A percentile compares a stretch with the other conserved stretches of the same genome.
Conservation (phyloP, 2,329 filamentous ascomycete species). For the Aspergillus sp. region DNA sequence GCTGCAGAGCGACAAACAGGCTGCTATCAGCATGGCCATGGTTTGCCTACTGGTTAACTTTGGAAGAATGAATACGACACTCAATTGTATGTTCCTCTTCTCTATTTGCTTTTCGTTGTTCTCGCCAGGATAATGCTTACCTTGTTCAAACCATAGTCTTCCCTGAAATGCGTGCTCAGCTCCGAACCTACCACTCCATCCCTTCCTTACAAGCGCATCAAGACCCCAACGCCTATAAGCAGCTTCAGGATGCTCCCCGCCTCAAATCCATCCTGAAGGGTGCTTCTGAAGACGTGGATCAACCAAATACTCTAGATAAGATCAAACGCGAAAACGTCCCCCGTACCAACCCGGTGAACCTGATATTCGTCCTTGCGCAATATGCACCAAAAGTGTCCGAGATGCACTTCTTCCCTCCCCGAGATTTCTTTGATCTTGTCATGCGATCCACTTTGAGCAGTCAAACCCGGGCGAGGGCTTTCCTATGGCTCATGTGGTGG, state of each 20-base stretch:
- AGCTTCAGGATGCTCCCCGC: constrained; percentile 91
- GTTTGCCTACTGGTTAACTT: constrained; percentile 96
- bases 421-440: constrained; percentile 94
- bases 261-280: constrained; percentile 97
- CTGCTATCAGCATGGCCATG: constrained; percentile 98
- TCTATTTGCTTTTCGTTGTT: constrained; percentile 1
- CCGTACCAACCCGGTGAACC: constrained; percentile 94
- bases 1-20: constrained; percentile 83
- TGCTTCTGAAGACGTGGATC: constrained; percentile 84
- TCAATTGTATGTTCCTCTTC: constrained; percentile 71
- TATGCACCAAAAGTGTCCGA: constrained; percentile 90
- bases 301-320: constrained; percentile 80
- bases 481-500: constrained; percentile 99
- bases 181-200: constrained; percentile 97
- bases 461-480: constrained; percentile 77
- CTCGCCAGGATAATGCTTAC: constrained; percentile 4
- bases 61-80: constrained; percentile 96
- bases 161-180: constrained; percentile 96
- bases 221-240: constrained; percentile 95
- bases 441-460: constrained; percentile 87
- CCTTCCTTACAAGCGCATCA: constrained; percentile 93
- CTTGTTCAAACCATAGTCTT: constrained; percentile 66
- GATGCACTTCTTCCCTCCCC: constrained; percentile 78
- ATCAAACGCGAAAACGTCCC: constrained; percentile 68
- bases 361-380: constrained; percentile 91